A percentile compares a stretch with the other conserved stretches of the same genome.
These are phyloP conservation scores for Symbiodinium pilosum DNA, from an alignment of 73 alveolate genomes.

Conservation along the genomic window DNA sequence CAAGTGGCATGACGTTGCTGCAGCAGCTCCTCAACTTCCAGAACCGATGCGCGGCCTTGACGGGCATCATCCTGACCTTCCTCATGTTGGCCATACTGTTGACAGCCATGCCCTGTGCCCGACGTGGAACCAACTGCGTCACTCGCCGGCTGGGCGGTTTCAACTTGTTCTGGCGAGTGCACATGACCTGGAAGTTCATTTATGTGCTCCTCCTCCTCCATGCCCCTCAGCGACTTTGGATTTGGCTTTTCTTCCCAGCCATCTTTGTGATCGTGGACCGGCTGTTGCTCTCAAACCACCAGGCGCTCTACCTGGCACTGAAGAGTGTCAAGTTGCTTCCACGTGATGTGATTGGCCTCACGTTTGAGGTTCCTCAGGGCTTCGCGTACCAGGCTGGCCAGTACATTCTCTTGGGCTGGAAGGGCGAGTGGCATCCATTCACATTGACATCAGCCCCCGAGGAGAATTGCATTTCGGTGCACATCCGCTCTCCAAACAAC, in stretches of 20 bases:
- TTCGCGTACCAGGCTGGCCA: constrained; percentile 75
- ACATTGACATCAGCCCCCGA: constrained; percentile 65
- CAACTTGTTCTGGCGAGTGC: constrained; percentile 15
- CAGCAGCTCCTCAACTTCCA: constrained; percentile 66
- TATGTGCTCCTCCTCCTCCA: constrained; percentile 50
- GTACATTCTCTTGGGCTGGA: constrained; percentile 69
- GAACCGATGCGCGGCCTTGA: constrained; percentile 51
- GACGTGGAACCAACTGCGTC: constrained; percentile 75
- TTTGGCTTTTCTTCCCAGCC: constrained; percentile 58
- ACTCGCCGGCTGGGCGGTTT: constrained; percentile 50
- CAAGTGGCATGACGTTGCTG: constrained; percentile 57
- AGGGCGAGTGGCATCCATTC: constrained; percentile 79
- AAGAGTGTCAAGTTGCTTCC: constrained; percentile 53
- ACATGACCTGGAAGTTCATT: background rate
- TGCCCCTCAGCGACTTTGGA: constrained; percentile 75
- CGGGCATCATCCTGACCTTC: constrained; percentile 77
- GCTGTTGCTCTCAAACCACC: constrained; percentile 38
- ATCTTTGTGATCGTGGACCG: constrained; percentile 64
- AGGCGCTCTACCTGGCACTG: constrained; percentile 16
- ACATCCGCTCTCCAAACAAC: constrained; percentile 64
- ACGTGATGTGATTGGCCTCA: constrained; percentile 47
- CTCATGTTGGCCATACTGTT: constrained; percentile 70
- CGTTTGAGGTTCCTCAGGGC: constrained; percentile 62
- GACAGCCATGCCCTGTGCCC: constrained; percentile 53
- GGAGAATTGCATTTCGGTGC: constrained; percentile 67